phyloP scores from a whole-genome alignment of 169 alveolate genomes.

The Blepharisma undulans region DNA sequence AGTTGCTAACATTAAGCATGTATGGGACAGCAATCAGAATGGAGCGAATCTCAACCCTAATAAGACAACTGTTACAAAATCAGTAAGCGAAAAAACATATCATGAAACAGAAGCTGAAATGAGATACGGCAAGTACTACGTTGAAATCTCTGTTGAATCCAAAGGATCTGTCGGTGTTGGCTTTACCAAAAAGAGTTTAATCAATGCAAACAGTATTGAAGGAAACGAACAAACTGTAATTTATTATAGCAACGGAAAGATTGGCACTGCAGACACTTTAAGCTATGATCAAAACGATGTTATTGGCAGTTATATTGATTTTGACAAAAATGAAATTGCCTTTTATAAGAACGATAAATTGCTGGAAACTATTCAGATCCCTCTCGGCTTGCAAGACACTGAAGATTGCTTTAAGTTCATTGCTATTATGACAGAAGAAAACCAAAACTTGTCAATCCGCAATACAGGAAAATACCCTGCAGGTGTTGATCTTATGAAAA shows the following conservation, averaged over 20 bases:
- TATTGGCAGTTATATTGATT: neutral
- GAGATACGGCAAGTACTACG: neutral
- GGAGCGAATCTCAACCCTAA: neutral
- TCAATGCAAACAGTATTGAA: neutral
- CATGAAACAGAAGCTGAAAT: neutral
- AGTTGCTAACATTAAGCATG: neutral
- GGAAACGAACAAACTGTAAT: neutral
- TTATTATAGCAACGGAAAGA: neutral
- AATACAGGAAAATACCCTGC: neutral
- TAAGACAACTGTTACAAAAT: neutral
- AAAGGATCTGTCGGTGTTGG: neutral
- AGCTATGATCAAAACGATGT: neutral
- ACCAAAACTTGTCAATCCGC: neutral
- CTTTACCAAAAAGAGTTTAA: neutral
- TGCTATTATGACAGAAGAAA: neutral
- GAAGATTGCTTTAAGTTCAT: neutral
- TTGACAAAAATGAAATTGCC: neutral
- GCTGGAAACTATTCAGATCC: no score
- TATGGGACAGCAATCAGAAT: neutral
- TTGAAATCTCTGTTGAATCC: neutral
- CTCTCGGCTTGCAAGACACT: no score
- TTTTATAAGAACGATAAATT: slow-evolving; percentile 30
- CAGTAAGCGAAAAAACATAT: neutral
- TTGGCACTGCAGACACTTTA: neutral
- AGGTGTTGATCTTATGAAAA: neutral